A percentile compares a stretch with the other conserved stretches of the same genome.
Conservation (phyloP, 1,139 yeast species). For the Blastobotrys capitulatus region DNA sequence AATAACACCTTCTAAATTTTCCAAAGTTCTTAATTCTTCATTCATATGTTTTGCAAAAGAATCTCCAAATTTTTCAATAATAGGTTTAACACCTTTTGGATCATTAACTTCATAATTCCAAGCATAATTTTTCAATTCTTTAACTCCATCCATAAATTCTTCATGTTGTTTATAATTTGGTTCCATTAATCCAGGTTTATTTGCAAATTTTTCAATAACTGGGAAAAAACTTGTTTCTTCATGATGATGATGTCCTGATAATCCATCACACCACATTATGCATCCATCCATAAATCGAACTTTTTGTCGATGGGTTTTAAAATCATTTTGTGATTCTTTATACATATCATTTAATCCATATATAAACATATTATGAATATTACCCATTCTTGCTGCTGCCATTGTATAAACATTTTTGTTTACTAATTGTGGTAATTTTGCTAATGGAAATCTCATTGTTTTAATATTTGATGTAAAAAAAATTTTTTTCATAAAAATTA, state of each 20-base stretch:
- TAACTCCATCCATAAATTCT: neutral
- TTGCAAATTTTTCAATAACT: slow-evolving; percentile 2
- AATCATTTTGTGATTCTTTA: neutral
- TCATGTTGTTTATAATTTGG: slow-evolving; percentile 5
- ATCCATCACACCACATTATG: neutral
- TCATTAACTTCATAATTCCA: neutral
- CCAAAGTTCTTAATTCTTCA: slow-evolving; percentile 4
- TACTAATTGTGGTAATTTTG: neutral
- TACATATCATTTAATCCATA: slow-evolving; percentile 1
- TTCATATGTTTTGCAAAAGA: slow-evolving; percentile 4
- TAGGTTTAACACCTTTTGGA: neutral
- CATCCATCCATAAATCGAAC: neutral
- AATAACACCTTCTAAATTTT: neutral
- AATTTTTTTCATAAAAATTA: no score
- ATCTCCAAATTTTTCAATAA: slow-evolving; percentile 6
- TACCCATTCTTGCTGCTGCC: slow-evolving; percentile 1
- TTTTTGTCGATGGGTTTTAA: neutral
- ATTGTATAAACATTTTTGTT: neutral
- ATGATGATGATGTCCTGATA: slow-evolving; percentile 5
- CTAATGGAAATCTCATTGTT: neutral
- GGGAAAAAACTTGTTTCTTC: slow-evolving; percentile 8
- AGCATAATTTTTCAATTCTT: neutral
- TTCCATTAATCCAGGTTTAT: slow-evolving; percentile 6
- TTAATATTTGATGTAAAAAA: neutral
- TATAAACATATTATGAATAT: slow-evolving; percentile 6